Evolutionary conservation across 306 rosid genomes (phyloP).

Genomic region (Glycine latifolia): DNA sequence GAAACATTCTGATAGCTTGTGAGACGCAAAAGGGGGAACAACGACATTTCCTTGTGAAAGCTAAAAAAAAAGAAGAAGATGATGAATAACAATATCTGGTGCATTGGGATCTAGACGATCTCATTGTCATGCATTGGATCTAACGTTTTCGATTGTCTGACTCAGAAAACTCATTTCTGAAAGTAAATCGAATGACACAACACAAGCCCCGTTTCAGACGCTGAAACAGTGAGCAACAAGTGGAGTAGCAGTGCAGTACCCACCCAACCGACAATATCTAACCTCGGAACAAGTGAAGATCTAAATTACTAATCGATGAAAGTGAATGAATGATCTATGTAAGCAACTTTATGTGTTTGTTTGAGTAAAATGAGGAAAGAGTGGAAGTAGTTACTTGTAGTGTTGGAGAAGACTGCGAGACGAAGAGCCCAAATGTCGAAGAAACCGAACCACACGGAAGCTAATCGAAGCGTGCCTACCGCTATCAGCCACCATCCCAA

Average conservation of each 20-base stretch:
- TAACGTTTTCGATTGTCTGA: constrained; percentile 1
- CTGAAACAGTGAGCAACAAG: constrained; percentile 29
- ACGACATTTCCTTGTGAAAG: constrained; percentile 15
- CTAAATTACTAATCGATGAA: not conserved
- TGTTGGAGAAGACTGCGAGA: constrained; percentile 79
- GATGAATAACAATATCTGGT: not conserved
- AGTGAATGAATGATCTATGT: constrained; percentile 1
- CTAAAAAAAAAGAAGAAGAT: not conserved
- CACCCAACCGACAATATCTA: constrained; percentile 20
- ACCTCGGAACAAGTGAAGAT: constrained; percentile 30
- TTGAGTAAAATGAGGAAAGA: no score
- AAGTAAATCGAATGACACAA: not conserved
- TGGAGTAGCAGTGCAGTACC: not conserved
- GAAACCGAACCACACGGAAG: constrained; percentile 98
- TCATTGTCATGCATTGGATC: constrained; percentile 48
- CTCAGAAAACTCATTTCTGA: not conserved
- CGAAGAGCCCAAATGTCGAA: constrained; percentile 91
- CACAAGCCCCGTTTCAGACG: constrained; percentile 18
- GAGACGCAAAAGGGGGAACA: constrained; percentile 8
- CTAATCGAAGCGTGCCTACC: constrained; percentile 84
- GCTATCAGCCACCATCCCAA: constrained; percentile 89
- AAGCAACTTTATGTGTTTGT: no score
- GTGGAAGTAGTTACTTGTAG: constrained; percentile 53
- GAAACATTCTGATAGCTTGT: constrained; percentile 22
- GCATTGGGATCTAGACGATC: constrained; percentile 51